phyloP scores from a whole-genome alignment of 306 rosid species.

The Castanopsis chinensis region DNA sequence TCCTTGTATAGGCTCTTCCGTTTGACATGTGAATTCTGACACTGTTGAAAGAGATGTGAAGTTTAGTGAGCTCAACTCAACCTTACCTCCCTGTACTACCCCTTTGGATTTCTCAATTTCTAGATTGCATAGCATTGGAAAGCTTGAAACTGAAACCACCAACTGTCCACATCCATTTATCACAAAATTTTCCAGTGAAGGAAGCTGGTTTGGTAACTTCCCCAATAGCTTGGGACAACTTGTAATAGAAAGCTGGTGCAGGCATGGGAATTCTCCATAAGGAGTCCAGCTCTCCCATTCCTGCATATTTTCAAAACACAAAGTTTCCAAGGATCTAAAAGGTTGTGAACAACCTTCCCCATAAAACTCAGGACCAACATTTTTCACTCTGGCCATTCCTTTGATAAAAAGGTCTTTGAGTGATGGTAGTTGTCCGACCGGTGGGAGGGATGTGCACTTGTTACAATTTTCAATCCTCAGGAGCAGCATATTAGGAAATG shows the following conservation, averaged over 20 bases:
- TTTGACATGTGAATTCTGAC: not conserved
- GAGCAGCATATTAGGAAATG: not conserved
- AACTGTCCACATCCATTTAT: not conserved
- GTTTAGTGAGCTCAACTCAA: not conserved
- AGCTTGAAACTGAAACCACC: not conserved
- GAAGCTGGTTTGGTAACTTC: not conserved
- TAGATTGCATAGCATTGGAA: not conserved
- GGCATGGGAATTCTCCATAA: not conserved
- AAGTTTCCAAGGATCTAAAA: not conserved
- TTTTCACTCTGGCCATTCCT: not conserved
- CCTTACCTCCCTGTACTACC: not conserved
- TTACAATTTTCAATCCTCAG: not conserved
- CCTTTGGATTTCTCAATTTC: not conserved
- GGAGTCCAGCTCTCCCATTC: constrained; percentile 1
- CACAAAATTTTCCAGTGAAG: not conserved
- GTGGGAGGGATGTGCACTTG: not conserved
- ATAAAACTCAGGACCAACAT: not conserved
- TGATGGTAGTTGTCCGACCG: not conserved
- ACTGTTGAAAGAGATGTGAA: not conserved
- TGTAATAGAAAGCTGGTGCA: not conserved
- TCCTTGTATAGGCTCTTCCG: not conserved
- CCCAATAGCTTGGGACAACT: not conserved
- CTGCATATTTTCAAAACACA: not conserved
- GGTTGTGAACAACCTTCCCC: not conserved
- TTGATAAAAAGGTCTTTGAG: not conserved